phyloP scores from a whole-genome alignment of 495 filamentous ascomycete species.

The Penicillium desertorum region DNA sequence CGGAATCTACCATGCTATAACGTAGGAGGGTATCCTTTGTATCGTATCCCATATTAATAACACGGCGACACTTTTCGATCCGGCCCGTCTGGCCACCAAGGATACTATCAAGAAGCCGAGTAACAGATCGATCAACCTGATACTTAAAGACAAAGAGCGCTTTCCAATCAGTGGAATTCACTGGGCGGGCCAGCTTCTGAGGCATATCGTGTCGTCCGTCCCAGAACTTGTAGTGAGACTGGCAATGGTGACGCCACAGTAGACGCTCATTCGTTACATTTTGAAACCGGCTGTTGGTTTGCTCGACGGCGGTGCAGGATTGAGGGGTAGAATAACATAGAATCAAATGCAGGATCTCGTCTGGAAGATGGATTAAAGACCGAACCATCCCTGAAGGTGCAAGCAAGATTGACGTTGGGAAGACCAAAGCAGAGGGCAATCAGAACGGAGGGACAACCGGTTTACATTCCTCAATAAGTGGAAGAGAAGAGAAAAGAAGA shows the following conservation, averaged over 20 bases:
- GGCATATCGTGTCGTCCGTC: slow-evolving; percentile 61
- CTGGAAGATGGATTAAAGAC: slow-evolving; percentile 56
- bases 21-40: slow-evolving; percentile 79
- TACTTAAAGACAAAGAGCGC: slow-evolving; percentile 62
- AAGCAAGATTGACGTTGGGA: background rate
- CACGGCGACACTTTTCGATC: slow-evolving; percentile 63
- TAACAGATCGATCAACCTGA: slow-evolving; percentile 53
- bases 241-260: slow-evolving; percentile 79
- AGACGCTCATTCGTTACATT: slow-evolving; percentile 65
- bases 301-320: slow-evolving; percentile 49
- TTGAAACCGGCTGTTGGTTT: slow-evolving; percentile 62
- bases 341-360: slow-evolving; percentile 73
- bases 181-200: slow-evolving; percentile 51
- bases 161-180: slow-evolving; percentile 74
- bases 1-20: slow-evolving; percentile 58
- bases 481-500: background rate
- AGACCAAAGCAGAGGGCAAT: background rate
- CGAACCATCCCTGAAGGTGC: slow-evolving; percentile 36
- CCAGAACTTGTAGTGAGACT: slow-evolving; percentile 68
- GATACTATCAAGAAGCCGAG: slow-evolving; percentile 64
- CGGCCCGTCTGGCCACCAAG: slow-evolving; percentile 66
- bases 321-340: slow-evolving; percentile 58
- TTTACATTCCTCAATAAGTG: background rate
- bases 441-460: background rate
- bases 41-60: slow-evolving; percentile 77